Percentiles rank a stretch among this genome's conserved stretches.
phyloP scores from a whole-genome alignment of 768 basidiomycete genomes.

The Podaxis carcinomalis region DNA sequence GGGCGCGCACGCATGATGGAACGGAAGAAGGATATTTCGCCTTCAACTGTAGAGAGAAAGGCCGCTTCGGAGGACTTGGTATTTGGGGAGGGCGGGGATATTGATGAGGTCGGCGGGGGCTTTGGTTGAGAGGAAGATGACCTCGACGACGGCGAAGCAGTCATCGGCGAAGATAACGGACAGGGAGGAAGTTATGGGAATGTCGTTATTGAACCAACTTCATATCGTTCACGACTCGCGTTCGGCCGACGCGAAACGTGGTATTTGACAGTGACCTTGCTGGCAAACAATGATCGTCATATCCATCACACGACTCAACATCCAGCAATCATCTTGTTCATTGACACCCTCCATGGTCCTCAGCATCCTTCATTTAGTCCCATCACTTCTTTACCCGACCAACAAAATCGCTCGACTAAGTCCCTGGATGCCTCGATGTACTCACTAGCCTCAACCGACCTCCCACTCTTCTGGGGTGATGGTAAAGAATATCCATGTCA shows the following conservation, averaged over 20 bases:
- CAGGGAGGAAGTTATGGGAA: neutral
- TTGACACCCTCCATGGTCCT: neutral
- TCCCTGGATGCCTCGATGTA: neutral
- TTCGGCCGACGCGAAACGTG: neutral
- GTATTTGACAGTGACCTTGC: constrained; percentile 1
- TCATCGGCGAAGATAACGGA: neutral
- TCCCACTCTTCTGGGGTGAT: neutral
- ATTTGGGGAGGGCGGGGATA: constrained; percentile 8
- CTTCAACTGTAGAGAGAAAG: constrained; percentile 70
- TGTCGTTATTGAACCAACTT: neutral
- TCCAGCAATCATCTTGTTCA: neutral
- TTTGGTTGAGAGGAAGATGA: neutral
- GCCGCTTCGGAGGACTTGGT: constrained; percentile 21
- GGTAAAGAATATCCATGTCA: neutral
- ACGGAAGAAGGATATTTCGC: constrained; percentile 83
- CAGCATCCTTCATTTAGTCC: too few relatives aligned
- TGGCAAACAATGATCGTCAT: neutral
- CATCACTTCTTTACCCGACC: too few relatives aligned
- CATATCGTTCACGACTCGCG: neutral
- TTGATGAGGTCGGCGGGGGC: constrained; percentile 10
- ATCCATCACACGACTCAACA: neutral
- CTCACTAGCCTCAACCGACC: neutral
- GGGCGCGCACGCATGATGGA: constrained; percentile 79
- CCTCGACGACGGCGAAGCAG: constrained; percentile 8
- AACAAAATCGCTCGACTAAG: too few relatives aligned